Evolutionary conservation across 2,329 filamentous ascomycete genomes (phyloP), one percentile per base, ranked within the genome.

Genomic region (Paraphoma sp.): DNA sequence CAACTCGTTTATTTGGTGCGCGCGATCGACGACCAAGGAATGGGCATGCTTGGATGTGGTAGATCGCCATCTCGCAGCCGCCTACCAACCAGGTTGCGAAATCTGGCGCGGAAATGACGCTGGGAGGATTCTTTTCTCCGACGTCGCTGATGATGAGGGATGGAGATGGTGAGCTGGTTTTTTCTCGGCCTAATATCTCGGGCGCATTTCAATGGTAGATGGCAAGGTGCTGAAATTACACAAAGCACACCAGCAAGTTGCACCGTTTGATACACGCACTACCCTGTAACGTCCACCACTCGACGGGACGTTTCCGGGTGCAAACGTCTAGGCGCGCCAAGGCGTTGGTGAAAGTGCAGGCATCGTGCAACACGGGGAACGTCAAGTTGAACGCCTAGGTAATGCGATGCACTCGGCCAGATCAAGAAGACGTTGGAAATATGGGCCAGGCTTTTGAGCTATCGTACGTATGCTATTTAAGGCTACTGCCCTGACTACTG

Each of bases 1-100:
- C 54, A 23, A 47, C 41, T 47, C 55, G 51, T 56, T 55, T 53
- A 58, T 51, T 43, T 48, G 51, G 18, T 16, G 44, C 30, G 42
- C 46, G 17, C 45, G 41, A 18, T 16, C 43, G 38, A 30, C 28
- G 28, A 3, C 10, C 23, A 36, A 36, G 33, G 23, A 23, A 23
- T 23, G 23, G 23, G 23, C 23, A 23, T 23, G 3, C 23, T 23
- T 23, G 23, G 23, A 23, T 5, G 23, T 23, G 23, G 23, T 23
- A 23, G 23, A 23, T 23, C 23, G 23, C 23, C 23, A 23, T 23
- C 23, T 23, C 23, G 23, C 23, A 23, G 23, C 23, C 23, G 23
- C 23, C 23, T 3, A 23, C 23, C 5, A 23, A 23, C 23, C 5
- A 23, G 23, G 23, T 23, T 23, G 23, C 23, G 23, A 36, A 4